Percentiles rank a stretch among this genome's conserved stretches.
Evolutionary conservation across 331 rosid species (phyloP).

Genomic region (Dryas integrifolia): DNA sequence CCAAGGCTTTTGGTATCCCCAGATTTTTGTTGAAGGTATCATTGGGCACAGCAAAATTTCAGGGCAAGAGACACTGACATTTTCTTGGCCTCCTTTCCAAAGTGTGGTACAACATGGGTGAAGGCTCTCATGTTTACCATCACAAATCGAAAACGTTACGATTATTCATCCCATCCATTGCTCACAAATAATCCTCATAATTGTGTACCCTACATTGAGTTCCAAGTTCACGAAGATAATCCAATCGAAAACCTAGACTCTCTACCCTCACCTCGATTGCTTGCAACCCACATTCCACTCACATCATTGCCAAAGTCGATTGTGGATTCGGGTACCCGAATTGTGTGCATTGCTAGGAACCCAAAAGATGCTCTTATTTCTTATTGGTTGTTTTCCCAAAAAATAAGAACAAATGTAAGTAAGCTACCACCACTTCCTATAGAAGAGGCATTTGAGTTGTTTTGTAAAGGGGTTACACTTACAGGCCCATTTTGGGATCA

Average conservation of each 20-base stretch:
- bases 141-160: slow-evolving; percentile 4
- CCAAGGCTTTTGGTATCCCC: slow-evolving; percentile 23
- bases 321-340: not conserved
- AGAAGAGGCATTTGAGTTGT: slow-evolving; percentile 9
- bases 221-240: not conserved
- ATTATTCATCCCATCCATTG: slow-evolving; percentile 5
- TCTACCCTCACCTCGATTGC: slow-evolving; percentile 11
- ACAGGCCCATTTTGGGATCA: slow-evolving; percentile 20
- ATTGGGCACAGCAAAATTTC: slow-evolving; percentile 18
- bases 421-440: not conserved
- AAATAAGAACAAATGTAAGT: not conserved
- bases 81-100: slow-evolving; percentile 22
- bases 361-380: slow-evolving; percentile 28
- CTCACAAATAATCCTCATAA: slow-evolving; percentile 24
- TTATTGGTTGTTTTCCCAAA: slow-evolving; percentile 10
- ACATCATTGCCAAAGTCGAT: slow-evolving; percentile 18
- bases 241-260: not conserved
- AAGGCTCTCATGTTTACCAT: slow-evolving; percentile 26
- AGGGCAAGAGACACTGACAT: slow-evolving; percentile 16
- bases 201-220: slow-evolving; percentile 18
- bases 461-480: slow-evolving; percentile 9
- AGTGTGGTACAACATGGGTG: slow-evolving; percentile 32
- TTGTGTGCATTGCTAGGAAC: slow-evolving; percentile 25
- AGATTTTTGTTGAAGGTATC: not conserved
- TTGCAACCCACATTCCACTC: slow-evolving; percentile 22